These are phyloP conservation scores for Pythium scleroteichum DNA, from an alignment of 352 stramenopile species.

Conservation along the genomic window DNA sequence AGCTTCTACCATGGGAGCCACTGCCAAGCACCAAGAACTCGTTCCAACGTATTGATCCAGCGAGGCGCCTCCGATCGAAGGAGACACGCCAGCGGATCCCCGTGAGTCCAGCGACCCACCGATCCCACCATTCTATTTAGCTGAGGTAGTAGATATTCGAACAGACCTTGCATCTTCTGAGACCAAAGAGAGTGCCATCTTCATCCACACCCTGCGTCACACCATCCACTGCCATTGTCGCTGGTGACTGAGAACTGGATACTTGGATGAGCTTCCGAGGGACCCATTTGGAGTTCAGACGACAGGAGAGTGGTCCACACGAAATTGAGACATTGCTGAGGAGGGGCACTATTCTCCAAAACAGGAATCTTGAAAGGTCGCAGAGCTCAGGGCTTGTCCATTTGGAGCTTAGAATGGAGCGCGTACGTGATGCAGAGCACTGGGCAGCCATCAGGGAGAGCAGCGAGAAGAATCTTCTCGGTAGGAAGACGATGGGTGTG, in stretches of 20 bases:
- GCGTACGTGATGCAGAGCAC: conserved; percentile 63
- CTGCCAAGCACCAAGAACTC: background rate
- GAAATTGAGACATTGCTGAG: too few relatives aligned
- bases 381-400: too few relatives aligned
- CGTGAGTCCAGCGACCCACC: background rate
- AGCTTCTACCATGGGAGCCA: background rate
- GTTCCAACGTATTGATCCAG: background rate
- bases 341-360: background rate
- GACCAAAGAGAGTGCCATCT: background rate
- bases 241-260: too few relatives aligned
- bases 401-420: conserved; percentile 29
- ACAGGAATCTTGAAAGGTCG: conserved; percentile 14
- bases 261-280: too few relatives aligned
- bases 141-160: conserved; percentile 3
- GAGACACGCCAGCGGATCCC: background rate
- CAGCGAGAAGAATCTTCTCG: conserved; percentile 67
- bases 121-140: conserved; percentile 15
- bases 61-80: conserved; percentile 20
- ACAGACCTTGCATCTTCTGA: conserved; percentile 22
- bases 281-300: too few relatives aligned
- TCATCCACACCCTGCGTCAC: background rate
- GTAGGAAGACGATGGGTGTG: conserved; percentile 29
- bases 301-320: too few relatives aligned
- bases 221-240: background rate
- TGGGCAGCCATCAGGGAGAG: conserved; percentile 50